Conservation (phyloP, 2,329 filamentous ascomycete genomes). For the Blastomyces emzantsi region DNA sequence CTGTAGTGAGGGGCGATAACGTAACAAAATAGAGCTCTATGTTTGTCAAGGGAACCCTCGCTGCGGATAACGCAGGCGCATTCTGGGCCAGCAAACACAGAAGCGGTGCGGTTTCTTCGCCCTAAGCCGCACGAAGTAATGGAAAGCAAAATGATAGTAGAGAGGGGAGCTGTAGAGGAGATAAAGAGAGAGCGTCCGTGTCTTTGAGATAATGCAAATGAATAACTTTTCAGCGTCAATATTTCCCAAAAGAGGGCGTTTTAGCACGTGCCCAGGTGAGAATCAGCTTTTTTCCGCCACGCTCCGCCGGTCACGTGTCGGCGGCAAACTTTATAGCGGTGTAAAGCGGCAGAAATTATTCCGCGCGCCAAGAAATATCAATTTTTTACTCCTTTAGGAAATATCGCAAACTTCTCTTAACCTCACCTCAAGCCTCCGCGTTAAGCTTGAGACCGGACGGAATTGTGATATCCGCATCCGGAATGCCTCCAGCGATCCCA, state of each 20-base stretch:
- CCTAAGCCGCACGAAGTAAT: background rate
- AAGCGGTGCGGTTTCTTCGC: background rate
- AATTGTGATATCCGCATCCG: background rate
- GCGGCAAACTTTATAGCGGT: background rate
- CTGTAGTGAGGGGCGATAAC: background rate
- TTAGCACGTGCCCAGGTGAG: background rate
- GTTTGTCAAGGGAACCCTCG: conserved; percentile 4
- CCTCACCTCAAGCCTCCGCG: background rate
- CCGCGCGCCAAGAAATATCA: background rate
- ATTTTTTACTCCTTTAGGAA: conserved; percentile 1
- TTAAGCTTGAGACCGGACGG: background rate
- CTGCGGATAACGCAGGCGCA: conserved; percentile 5
- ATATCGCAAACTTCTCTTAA: background rate
- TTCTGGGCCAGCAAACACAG: conserved; percentile 2
- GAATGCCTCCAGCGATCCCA: background rate
- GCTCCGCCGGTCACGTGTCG: conserved; percentile 7
- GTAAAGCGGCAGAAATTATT: conserved; percentile 6
- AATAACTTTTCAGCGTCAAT: background rate
- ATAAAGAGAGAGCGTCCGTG: background rate
- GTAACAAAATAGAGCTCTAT: background rate
- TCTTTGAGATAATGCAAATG: background rate
- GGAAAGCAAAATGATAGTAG: background rate
- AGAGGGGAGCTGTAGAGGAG: background rate
- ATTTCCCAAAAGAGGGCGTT: background rate
- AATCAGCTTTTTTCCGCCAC: conserved; percentile 6